These are phyloP conservation scores for Dionaea muscipula DNA, from an alignment of 179 eudicot species.

Conservation along the genomic window DNA sequence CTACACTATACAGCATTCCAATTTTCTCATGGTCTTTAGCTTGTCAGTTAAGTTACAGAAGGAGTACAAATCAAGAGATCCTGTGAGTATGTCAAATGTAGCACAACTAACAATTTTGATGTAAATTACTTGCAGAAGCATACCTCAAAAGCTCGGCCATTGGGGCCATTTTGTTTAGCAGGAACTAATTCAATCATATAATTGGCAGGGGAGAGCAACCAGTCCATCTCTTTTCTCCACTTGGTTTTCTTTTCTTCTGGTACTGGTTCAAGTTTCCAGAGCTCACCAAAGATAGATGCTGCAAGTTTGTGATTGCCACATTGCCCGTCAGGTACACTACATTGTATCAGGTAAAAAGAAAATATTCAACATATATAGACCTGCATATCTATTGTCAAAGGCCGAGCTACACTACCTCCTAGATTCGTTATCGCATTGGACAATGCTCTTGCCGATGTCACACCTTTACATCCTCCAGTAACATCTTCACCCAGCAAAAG, in stretches of 20 bases:
- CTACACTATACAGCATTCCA: too few species aligned
- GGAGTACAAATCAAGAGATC: too few species aligned
- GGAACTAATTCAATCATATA: conserved; percentile 93
- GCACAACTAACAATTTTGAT: too few species aligned
- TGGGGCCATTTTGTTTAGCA: conserved; percentile 51
- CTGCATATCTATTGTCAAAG: neutral
- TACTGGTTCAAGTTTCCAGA: conserved; percentile 90
- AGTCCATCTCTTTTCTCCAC: conserved; percentile 83
- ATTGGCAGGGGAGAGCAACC: conserved; percentile 86
- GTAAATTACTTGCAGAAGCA: too few species aligned
- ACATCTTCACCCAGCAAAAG: conserved; percentile 86
- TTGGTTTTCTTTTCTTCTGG: conserved; percentile 55
- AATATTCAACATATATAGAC: neutral
- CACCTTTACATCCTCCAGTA: conserved; percentile 66
- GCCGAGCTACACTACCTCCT: conserved; percentile 36
- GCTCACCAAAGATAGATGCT: conserved; percentile 90
- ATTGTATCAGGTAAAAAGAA: neutral
- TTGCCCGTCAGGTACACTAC: neutral
- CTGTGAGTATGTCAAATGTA: too few species aligned
- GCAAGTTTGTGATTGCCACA: conserved; percentile 12
- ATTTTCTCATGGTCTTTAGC: too few species aligned
- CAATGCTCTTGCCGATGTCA: conserved; percentile 53
- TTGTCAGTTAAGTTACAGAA: too few species aligned
- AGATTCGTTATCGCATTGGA: conserved; percentile 77
- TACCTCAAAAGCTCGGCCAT: conserved; percentile 78